phyloP scores from a whole-genome alignment of 192 early-diverging fungal genomes.

The Phlyctochytrium arcticum region DNA sequence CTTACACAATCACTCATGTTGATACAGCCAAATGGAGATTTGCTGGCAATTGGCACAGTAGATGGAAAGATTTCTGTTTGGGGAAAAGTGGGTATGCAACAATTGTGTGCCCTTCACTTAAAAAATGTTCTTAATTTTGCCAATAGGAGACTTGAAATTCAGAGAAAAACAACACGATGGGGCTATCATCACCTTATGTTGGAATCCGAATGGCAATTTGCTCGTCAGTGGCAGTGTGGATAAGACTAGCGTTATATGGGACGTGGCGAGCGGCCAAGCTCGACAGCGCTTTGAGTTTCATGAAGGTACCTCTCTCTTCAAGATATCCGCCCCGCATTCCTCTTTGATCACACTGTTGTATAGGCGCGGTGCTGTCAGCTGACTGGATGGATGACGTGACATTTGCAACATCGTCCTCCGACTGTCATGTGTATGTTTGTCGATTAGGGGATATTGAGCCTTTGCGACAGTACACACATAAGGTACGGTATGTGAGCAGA shows the following conservation, averaged over 20 bases:
- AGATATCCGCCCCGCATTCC: background rate
- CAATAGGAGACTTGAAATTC: slow-evolving; percentile 58
- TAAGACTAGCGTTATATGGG: slow-evolving; percentile 82
- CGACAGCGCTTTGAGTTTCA: slow-evolving; percentile 68
- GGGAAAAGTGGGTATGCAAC: slow-evolving; percentile 33
- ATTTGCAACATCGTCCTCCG: slow-evolving; percentile 84
- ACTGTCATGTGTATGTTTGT: slow-evolving; percentile 78
- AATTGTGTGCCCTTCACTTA: background rate
- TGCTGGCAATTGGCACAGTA: slow-evolving; percentile 82
- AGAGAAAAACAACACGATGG: slow-evolving; percentile 67
- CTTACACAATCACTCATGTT: slow-evolving; percentile 6
- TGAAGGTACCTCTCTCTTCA: slow-evolving; percentile 31
- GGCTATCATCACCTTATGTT: slow-evolving; percentile 80
- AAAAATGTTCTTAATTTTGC: slow-evolving; percentile 14
- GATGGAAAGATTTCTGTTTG: slow-evolving; percentile 84
- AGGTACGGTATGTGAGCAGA: slow-evolving; percentile 44
- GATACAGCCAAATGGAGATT: slow-evolving; percentile 63
- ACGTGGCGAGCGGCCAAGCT: slow-evolving; percentile 64
- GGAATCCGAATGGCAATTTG: slow-evolving; percentile 75
- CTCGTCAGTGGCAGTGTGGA: slow-evolving; percentile 77
- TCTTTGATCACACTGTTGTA: background rate
- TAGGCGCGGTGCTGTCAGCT: slow-evolving; percentile 62
- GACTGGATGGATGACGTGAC: slow-evolving; percentile 92
- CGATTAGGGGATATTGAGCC: slow-evolving; percentile 65
- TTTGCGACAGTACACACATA: slow-evolving; percentile 75